Base-by-base conservation (phyloP, 1,284 basidiomycete genomes). In the Moesziomyces antarcticus region DNA sequence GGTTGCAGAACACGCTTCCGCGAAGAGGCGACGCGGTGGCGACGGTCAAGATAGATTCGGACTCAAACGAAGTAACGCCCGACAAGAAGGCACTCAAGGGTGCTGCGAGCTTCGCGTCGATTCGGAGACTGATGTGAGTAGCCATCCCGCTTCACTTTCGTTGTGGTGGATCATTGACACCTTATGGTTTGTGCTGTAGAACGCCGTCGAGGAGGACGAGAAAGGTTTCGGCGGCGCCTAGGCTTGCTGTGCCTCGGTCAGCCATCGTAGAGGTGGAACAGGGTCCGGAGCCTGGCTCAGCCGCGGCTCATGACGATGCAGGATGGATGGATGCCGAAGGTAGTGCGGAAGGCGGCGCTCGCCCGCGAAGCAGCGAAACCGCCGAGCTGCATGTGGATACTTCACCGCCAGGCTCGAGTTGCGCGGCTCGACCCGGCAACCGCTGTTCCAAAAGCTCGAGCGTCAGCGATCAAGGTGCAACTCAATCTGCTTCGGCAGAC, bases 151-250 rank as follows among this genome's bases (percentile, higher is more conserved):
- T 27, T 10, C 1, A 9, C 10, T 9, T 35, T 18, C 27, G 9
- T 11, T 37, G 3, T 33, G 21, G 21, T 13, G 30, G 25, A 8
- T 8, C 8, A 27, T 8, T 33, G 30, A 33, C 30, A 5, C 11
- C 30, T 33, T 11, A 10, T 33, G 11, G 8, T 11, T 33, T 33
- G 30, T 33, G 27, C 30, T 13, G 10, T 13, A 63, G 60, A 18
- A 62, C 66, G 21, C 66, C 66, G 16, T 68, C 66, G 40, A 57
- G 66, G 50, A 47, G 66, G 4, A 43, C 45, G 9, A 44, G 65
- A n/a, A 68, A 62, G 49, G 47, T 62, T 0, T 68, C 66, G 20
- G 55, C 51, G 6, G 50, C 59, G 5, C 47, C 41, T 3, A 56
- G 59, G 30, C 33, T 62, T 6, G 30, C 42, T 2, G 52, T 44